Percentiles rank a stretch among this genome's conserved stretches.
These are phyloP conservation scores for Colletotrichum cuscutae DNA, from an alignment of 2,329 filamentous ascomycete species.

Conservation along the genomic window DNA sequence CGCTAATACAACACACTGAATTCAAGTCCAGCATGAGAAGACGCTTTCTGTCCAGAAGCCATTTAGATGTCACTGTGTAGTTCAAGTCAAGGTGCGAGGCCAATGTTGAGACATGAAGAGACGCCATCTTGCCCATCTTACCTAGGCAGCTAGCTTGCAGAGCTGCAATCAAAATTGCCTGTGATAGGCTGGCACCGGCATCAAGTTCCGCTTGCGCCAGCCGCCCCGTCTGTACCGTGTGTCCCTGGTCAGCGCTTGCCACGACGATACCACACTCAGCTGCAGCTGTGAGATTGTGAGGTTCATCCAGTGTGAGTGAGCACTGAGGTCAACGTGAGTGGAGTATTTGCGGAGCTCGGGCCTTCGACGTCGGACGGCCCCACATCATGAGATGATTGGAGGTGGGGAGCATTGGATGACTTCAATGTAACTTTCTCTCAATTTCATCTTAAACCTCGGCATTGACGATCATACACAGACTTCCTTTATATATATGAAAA, in stretches of 20 bases:
- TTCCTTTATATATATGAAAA: neutral
- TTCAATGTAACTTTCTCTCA: neutral
- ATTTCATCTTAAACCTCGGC: neutral
- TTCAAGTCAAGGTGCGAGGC: neutral
- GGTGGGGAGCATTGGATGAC: neutral
- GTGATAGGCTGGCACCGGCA: neutral
- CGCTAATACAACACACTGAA: too few species aligned
- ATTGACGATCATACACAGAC: neutral
- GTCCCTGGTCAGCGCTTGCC: neutral
- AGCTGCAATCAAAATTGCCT: neutral
- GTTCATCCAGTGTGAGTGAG: neutral
- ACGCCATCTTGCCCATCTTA: too few species aligned
- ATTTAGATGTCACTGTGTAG: neutral
- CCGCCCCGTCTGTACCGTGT: too few species aligned
- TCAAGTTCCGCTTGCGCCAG: neutral
- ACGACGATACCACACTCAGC: neutral
- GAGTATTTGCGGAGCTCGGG: neutral
- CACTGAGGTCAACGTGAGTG: neutral
- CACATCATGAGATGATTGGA: neutral
- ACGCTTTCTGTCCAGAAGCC: too few species aligned
- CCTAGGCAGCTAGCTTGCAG: neutral
- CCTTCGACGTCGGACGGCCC: neutral
- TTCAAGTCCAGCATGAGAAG: too few species aligned
- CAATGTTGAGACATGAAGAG: neutral
- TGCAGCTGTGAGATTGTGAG: neutral